A percentile compares a stretch with the other conserved stretches of the same genome.
These are phyloP conservation scores for Pichia sp. DNA, from an alignment of 1,139 yeast species.

Conservation along the genomic window DNA sequence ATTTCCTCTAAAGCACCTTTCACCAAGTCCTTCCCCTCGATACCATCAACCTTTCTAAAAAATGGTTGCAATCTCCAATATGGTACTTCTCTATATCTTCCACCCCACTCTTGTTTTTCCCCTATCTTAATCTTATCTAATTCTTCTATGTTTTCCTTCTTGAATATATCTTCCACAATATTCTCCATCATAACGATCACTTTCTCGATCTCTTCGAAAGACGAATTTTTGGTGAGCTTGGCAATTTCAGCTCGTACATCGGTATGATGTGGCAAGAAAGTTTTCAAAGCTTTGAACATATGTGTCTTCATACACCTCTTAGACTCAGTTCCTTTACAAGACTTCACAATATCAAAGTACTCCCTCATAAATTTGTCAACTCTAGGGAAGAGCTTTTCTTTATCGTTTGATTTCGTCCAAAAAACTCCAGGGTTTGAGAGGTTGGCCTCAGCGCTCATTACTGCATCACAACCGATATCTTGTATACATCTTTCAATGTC, in stretches of 20 bases:
- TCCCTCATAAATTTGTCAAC: slow-evolving; percentile 81
- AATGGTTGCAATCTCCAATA: slow-evolving; percentile 97
- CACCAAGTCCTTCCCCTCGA: slow-evolving; percentile 43
- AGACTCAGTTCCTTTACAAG: slow-evolving; percentile 67
- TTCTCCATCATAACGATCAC: slow-evolving; percentile 66
- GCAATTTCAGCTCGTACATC: slow-evolving; percentile 78
- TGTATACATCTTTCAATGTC: slow-evolving; percentile 68
- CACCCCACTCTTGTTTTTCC: slow-evolving; percentile 67
- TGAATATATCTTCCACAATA: slow-evolving; percentile 54
- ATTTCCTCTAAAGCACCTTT: slow-evolving; percentile 24
- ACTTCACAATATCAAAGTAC: slow-evolving; percentile 77
- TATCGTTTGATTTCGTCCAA: slow-evolving; percentile 48
- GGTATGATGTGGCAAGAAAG: slow-evolving; percentile 68
- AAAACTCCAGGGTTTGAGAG: slow-evolving; percentile 91
- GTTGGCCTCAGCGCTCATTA: slow-evolving; percentile 97
- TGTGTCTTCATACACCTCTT: slow-evolving; percentile 86
- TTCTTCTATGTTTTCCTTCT: slow-evolving; percentile 40
- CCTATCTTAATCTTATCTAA: slow-evolving; percentile 54
- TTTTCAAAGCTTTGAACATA: slow-evolving; percentile 78
- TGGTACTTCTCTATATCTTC: slow-evolving; percentile 75
- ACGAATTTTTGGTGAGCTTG: slow-evolving; percentile 39
- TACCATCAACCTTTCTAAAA: slow-evolving; percentile 80
- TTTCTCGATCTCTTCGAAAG: slow-evolving; percentile 59
- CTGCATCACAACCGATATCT: slow-evolving; percentile 73
- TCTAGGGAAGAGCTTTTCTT: slow-evolving; percentile 75